Conservation (phyloP, 768 basidiomycete species). For the Phallus indusiatus region DNA sequence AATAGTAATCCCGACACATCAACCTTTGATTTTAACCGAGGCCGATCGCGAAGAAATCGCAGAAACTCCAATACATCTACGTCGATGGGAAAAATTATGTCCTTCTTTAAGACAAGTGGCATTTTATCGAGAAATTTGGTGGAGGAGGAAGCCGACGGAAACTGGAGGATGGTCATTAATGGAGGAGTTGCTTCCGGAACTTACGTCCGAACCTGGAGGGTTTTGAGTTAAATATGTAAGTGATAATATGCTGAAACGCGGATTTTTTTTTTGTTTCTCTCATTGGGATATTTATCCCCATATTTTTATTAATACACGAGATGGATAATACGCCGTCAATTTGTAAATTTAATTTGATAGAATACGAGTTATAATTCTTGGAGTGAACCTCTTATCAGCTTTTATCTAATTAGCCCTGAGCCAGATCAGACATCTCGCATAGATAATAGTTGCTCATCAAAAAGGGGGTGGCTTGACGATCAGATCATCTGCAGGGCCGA, state of each 20-base stretch:
- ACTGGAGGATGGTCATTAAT: conserved; percentile 6
- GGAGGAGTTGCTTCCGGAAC: not conserved
- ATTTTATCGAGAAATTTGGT: conserved; percentile 4
- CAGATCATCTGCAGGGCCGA: no score
- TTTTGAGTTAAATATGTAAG: no score
- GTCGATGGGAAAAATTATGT: conserved; percentile 4
- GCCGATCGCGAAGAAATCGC: not conserved
- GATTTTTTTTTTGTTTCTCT: not conserved
- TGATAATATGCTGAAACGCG: not conserved
- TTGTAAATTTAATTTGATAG: no score
- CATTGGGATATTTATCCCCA: not conserved
- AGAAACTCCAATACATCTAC: conserved; percentile 5
- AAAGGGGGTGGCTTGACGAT: no score
- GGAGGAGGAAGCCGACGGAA: conserved; percentile 2
- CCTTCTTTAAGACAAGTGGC: conserved; percentile 4
- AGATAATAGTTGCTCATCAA: no score
- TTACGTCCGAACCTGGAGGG: not conserved
- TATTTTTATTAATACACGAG: not conserved
- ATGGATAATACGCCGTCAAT: no score
- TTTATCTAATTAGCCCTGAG: no score
- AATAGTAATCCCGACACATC: not conserved
- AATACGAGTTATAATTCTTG: no score
- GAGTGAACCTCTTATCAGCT: no score
- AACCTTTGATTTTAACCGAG: not conserved
- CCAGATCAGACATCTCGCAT: no score